A percentile compares a stretch with the other conserved stretches of the same genome.
These are phyloP conservation scores for Ascocoryne sarcoides DNA, from an alignment of 2,329 filamentous ascomycete genomes.

Conservation along the genomic window DNA sequence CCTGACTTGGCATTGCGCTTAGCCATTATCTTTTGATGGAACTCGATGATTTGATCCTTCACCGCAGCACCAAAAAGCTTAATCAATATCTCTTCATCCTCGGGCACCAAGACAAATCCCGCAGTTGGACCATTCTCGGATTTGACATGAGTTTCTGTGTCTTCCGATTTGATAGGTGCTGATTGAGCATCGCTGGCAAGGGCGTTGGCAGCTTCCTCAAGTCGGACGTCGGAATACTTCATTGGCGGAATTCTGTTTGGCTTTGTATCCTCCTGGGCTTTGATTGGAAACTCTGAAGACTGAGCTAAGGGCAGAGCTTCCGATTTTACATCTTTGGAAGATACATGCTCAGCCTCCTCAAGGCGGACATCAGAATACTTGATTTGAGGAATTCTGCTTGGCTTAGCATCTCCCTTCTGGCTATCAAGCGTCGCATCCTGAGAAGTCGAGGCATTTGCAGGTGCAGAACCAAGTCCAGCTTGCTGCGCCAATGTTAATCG, in stretches of 20 bases:
- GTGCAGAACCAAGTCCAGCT: no score
- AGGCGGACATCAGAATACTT: background rate
- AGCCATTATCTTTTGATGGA: constrained; percentile 45
- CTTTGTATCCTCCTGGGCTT: background rate
- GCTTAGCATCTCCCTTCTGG: background rate
- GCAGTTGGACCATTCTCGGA: background rate
- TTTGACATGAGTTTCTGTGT: background rate
- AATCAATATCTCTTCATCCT: constrained; percentile 36
- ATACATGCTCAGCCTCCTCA: background rate
- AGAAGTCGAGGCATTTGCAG: background rate
- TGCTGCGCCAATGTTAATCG: no score
- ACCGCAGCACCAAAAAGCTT: constrained; percentile 42
- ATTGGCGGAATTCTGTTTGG: background rate
- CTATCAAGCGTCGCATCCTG: no score
- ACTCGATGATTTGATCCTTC: constrained; percentile 40
- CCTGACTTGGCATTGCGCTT: constrained; percentile 46
- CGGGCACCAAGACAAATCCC: constrained; percentile 31
- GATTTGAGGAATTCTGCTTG: background rate
- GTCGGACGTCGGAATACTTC: no score
- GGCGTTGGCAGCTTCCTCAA: background rate
- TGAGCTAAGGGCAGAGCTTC: no score
- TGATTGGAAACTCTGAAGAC: no score
- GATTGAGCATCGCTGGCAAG: background rate
- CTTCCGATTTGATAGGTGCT: background rate
- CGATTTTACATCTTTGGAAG: background rate